A percentile compares a stretch with the other conserved stretches of the same genome.
Conservation (phyloP, 371 early-diverging fungal species). For the Syncephalastrum racemosum region DNA sequence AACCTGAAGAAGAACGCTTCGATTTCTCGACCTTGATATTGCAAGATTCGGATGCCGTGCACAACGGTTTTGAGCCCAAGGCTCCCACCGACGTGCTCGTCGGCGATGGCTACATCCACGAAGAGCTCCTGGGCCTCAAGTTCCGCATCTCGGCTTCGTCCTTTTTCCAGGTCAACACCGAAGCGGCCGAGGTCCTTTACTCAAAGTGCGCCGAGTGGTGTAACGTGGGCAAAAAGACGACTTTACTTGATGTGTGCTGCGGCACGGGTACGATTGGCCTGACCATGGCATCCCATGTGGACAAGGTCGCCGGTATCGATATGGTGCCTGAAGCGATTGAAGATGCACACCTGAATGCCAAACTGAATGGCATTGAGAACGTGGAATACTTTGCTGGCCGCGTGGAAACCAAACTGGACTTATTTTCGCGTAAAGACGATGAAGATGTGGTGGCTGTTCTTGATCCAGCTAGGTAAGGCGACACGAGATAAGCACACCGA, state of each 20-base stretch:
- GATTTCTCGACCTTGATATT: constrained; percentile 48
- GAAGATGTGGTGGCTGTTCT: constrained; percentile 57
- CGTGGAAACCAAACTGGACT: constrained; percentile 61
- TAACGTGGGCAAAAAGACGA: constrained; percentile 30
- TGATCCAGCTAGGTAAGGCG: constrained; percentile 68
- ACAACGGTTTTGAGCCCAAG: constrained; percentile 52
- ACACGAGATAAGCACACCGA: neutral
- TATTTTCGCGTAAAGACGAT: constrained; percentile 26
- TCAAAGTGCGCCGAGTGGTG: constrained; percentile 38
- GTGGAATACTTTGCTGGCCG: constrained; percentile 30
- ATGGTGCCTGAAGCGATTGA: constrained; percentile 63
- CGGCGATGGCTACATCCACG: constrained; percentile 58
- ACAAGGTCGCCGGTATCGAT: constrained; percentile 74
- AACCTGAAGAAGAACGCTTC: constrained; percentile 15
- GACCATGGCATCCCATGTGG: constrained; percentile 62
- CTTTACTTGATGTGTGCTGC: constrained; percentile 76
- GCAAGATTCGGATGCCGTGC: constrained; percentile 46
- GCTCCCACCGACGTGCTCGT: constrained; percentile 39
- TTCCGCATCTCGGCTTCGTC: constrained; percentile 71
- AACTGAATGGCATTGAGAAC: constrained; percentile 42
- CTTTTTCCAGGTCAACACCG: constrained; percentile 80
- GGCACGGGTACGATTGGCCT: constrained; percentile 86
- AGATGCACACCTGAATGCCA: constrained; percentile 71
- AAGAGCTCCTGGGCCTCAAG: constrained; percentile 56
- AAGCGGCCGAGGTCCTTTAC: constrained; percentile 67